Conservation (phyloP, 306 rosid genomes). For the Elaeagnus macrophylla region DNA sequence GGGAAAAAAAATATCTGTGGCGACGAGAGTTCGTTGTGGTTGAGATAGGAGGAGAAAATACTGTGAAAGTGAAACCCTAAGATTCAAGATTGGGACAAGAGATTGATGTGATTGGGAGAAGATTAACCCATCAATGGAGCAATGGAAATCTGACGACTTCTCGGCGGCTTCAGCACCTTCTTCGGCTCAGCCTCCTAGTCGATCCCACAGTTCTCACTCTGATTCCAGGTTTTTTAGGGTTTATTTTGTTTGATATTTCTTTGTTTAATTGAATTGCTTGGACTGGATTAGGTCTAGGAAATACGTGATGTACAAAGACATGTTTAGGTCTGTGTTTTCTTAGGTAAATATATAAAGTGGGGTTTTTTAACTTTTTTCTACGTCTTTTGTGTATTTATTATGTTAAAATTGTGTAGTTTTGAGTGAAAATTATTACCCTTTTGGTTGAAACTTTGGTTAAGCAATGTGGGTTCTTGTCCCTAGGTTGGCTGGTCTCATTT, state of each 20-base stretch:
- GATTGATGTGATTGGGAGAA: no score
- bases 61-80: neutral
- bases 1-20: no score
- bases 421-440: neutral
- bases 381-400: neutral
- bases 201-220: slow-evolving; percentile 21
- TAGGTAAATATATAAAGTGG: neutral
- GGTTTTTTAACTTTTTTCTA: no score
- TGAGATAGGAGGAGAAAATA: no score
- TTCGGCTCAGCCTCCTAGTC: slow-evolving; percentile 25
- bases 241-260: neutral
- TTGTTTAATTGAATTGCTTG: neutral
- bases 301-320: neutral
- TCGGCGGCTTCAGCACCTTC: slow-evolving; percentile 28
- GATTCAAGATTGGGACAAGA: neutral
- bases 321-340: neutral
- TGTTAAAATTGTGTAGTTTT: neutral
- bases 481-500: neutral
- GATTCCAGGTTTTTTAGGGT: slow-evolving; percentile 36
- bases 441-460: neutral
- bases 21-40: no score
- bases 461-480: neutral
- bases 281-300: neutral
- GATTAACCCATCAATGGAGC: slow-evolving; percentile 24
- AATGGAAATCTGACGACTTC: slow-evolving; percentile 38